These are phyloP conservation scores for Colletotrichum sp. DNA, from an alignment of 2,329 filamentous ascomycete species.

Conservation along the genomic window DNA sequence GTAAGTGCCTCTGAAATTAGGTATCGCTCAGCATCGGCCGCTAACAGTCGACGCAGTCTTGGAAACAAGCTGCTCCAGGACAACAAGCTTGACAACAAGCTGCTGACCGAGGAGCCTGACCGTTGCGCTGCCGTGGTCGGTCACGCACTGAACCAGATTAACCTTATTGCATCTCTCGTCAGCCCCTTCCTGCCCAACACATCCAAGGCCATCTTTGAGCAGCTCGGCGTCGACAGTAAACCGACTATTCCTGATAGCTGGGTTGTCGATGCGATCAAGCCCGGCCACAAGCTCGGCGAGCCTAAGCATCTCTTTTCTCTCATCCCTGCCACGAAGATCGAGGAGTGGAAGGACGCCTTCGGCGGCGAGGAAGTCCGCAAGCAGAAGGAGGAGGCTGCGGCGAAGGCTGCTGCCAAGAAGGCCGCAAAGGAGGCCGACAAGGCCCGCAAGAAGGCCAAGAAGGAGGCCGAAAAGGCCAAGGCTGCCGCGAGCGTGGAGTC, in stretches of 20 bases:
- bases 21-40: neutral
- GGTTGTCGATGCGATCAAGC: slow-evolving; percentile 63
- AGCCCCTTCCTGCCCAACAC: slow-evolving; percentile 88
- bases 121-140: slow-evolving; percentile 68
- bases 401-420: slow-evolving; percentile 57
- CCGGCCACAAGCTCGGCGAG: slow-evolving; percentile 82
- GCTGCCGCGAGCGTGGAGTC: slow-evolving; percentile 25
- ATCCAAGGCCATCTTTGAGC: slow-evolving; percentile 74
- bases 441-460: slow-evolving; percentile 51
- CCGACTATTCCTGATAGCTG: slow-evolving; percentile 70
- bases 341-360: slow-evolving; percentile 82
- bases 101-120: slow-evolving; percentile 58
- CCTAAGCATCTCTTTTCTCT: slow-evolving; percentile 80
- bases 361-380: slow-evolving; percentile 70
- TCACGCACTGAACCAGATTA: slow-evolving; percentile 81
- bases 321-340: slow-evolving; percentile 81
- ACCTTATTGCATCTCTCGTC: slow-evolving; percentile 79
- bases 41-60: slow-evolving; percentile 27
- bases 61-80: slow-evolving; percentile 58
- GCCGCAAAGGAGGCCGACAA: slow-evolving; percentile 55
- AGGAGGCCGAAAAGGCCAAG: slow-evolving; percentile 27
- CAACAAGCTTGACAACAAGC: slow-evolving; percentile 58
- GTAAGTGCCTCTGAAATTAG: neutral
- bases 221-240: slow-evolving; percentile 67
- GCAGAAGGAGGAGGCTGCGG: slow-evolving; percentile 65